These are phyloP conservation scores for Carex scoparia DNA, from an alignment of 176 grass and related monocot species.

Conservation along the genomic window DNA sequence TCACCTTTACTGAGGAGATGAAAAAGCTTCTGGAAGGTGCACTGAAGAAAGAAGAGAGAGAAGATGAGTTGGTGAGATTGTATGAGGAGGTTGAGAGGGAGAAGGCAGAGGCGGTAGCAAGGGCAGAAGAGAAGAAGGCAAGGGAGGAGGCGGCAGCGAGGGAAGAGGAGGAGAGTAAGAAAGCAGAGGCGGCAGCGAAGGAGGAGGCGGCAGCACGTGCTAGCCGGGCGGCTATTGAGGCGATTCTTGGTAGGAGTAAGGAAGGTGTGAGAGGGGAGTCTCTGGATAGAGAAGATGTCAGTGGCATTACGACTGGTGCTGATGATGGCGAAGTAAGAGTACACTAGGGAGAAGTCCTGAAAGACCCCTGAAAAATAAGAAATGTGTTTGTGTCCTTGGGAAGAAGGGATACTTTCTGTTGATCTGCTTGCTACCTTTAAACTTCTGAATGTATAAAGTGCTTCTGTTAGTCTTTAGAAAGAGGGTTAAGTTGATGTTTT, in stretches of 20 bases:
- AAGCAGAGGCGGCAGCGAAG: conserved; percentile 63
- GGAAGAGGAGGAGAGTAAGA: conserved; percentile 84
- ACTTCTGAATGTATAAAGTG: neutral
- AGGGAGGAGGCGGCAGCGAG: conserved; percentile 61
- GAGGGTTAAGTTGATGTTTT: neutral
- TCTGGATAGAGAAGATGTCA: conserved; percentile 6
- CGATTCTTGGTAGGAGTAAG: conserved; percentile 55
- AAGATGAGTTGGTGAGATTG: conserved; percentile 48
- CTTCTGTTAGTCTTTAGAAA: neutral
- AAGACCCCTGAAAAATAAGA: neutral
- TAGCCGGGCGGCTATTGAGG: conserved; percentile 66
- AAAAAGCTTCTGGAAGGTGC: conserved; percentile 54
- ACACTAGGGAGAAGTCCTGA: neutral
- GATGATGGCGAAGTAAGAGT: conserved; percentile 35
- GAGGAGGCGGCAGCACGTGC: conserved; percentile 60
- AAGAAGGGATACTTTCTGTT: neutral
- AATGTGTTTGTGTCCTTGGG: neutral
- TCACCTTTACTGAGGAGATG: conserved; percentile 49
- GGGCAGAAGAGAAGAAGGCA: conserved; percentile 75
- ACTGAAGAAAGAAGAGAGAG: conserved; percentile 62
- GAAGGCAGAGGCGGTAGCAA: conserved; percentile 56
- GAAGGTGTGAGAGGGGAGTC: conserved; percentile 37
- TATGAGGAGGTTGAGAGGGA: conserved; percentile 70
- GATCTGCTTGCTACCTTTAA: neutral
- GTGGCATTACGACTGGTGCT: neutral